Percentiles rank a stretch among this genome's conserved stretches.
Evolutionary conservation across 306 rosid species (phyloP).

Genomic region (Inga oerstediana): DNA sequence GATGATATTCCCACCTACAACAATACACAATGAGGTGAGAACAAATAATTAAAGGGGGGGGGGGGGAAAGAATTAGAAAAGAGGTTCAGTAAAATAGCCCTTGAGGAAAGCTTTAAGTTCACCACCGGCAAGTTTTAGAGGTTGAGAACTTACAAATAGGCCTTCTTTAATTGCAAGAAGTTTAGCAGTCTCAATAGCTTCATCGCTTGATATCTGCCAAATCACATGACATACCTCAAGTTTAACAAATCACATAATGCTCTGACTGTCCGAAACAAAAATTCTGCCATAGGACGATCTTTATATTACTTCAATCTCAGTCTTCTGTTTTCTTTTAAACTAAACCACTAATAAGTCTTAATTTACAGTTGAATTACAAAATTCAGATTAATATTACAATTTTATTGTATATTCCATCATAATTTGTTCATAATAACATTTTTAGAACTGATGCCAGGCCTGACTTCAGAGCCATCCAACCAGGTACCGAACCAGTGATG

Average conservation of each 20-base stretch:
- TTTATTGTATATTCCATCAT: neutral
- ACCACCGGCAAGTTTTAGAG: neutral
- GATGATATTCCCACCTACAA: slow-evolving; percentile 79
- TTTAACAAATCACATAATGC: slow-evolving; percentile 26
- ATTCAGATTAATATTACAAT: neutral
- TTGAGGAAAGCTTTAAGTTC: neutral
- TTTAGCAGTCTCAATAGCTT: slow-evolving; percentile 77
- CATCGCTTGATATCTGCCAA: slow-evolving; percentile 73
- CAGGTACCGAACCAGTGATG: neutral
- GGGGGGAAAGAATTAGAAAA: neutral
- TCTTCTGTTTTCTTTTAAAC: neutral
- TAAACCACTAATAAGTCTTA: neutral
- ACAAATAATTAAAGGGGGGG: neutral
- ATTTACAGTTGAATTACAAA: slow-evolving; percentile 2
- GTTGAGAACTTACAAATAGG: slow-evolving; percentile 66
- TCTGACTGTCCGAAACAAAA: slow-evolving; percentile 14
- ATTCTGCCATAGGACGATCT: slow-evolving; percentile 16
- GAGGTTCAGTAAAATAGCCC: slow-evolving; percentile 6
- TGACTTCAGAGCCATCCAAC: slow-evolving; percentile 9
- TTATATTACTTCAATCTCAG: slow-evolving; percentile 11
- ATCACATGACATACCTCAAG: slow-evolving; percentile 17
- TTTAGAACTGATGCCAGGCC: neutral
- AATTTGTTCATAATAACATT: neutral
- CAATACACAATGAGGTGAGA: slow-evolving; percentile 21
- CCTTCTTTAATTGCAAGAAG: slow-evolving; percentile 77